Conservation (phyloP, 768 basidiomycete species). For the Arthromyces matolae region DNA sequence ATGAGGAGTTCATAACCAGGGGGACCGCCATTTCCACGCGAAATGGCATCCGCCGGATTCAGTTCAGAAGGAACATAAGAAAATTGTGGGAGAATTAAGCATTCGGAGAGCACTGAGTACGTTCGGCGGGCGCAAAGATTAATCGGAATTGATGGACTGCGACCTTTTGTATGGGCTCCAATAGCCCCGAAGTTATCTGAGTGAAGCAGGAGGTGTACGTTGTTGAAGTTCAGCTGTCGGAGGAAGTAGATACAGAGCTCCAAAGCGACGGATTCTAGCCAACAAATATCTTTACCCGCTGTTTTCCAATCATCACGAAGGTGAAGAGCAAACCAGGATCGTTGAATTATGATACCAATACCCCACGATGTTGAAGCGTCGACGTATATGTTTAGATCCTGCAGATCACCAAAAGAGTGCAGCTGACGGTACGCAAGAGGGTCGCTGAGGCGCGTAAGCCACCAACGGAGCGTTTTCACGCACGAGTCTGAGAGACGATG, state of each 20-base stretch:
- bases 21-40: not conserved
- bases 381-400: not conserved
- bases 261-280: not conserved
- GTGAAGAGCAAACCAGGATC: not conserved
- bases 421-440: not conserved
- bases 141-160: not conserved
- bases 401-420: not conserved
- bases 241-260: not conserved
- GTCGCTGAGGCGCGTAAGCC: slow-evolving; percentile 7
- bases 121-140: not conserved
- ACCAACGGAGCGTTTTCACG: slow-evolving; percentile 29
- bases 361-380: not conserved
- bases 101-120: not conserved
- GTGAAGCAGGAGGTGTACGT: not conserved
- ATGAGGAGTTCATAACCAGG: not conserved
- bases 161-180: not conserved
- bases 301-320: not conserved
- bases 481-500: slow-evolving; percentile 17
- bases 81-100: not conserved
- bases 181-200: not conserved
- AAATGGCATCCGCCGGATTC: not conserved
- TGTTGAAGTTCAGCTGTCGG: not conserved
- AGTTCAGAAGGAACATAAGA: not conserved
- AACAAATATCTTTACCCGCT: not conserved
- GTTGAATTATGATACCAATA: not conserved